phyloP scores from a whole-genome alignment of 805 yeast species.

The Ogataea glucozyma region DNA sequence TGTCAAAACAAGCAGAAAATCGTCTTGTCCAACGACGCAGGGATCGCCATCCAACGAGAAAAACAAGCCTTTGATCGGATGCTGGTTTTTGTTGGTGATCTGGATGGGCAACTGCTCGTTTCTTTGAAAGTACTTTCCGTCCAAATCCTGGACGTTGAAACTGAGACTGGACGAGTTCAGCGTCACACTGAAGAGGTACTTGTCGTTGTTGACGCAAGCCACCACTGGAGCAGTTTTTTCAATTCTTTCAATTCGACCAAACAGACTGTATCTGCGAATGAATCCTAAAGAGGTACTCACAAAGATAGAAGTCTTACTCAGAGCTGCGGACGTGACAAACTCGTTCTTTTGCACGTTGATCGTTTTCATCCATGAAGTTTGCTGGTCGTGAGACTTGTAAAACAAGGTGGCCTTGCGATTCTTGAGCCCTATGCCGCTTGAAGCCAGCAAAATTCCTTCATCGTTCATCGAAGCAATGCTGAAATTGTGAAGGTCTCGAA shows the following conservation, averaged over 20 bases:
- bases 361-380: slow-evolving; percentile 69
- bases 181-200: slow-evolving; percentile 54
- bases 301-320: slow-evolving; percentile 60
- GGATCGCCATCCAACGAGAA: slow-evolving; percentile 92
- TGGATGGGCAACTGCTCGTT: slow-evolving; percentile 48
- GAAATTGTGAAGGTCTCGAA: slow-evolving; percentile 69
- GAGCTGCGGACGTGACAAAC: slow-evolving; percentile 63
- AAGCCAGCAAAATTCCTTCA: slow-evolving; percentile 65
- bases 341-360: slow-evolving; percentile 48
- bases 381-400: slow-evolving; percentile 68
- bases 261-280: slow-evolving; percentile 65
- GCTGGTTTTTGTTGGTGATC: slow-evolving; percentile 22
- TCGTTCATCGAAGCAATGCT: slow-evolving; percentile 76
- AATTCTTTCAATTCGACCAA: slow-evolving; percentile 71
- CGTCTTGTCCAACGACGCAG: slow-evolving; percentile 77
- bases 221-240: slow-evolving; percentile 74
- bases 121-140: slow-evolving; percentile 41
- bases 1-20: slow-evolving; percentile 65
- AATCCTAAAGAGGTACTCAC: slow-evolving; percentile 79
- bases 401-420: slow-evolving; percentile 38
- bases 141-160: slow-evolving; percentile 39
- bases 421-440: slow-evolving; percentile 31
- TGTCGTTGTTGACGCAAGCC: slow-evolving; percentile 63
- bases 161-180: slow-evolving; percentile 34
- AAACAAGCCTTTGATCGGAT: slow-evolving; percentile 62